Evolutionary conservation across 2,329 filamentous ascomycete genomes (phyloP), one percentile per base, ranked within the genome.

Genomic region (Nigrospora osmanthi): DNA sequence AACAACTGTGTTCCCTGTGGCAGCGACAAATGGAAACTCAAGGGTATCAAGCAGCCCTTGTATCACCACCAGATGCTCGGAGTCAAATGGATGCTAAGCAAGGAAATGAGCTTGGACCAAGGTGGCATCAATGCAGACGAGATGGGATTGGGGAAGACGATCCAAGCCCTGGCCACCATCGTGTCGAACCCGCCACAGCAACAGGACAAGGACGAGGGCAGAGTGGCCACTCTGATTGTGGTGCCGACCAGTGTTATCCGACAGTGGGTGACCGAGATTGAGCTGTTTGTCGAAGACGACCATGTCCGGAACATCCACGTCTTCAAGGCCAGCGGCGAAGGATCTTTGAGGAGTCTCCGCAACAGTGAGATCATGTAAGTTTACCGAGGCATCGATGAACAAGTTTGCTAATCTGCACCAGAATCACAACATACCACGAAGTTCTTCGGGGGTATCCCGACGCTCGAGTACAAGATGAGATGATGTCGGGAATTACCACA

Each of bases 61-160:
- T 31, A 15, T 2, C 15, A 23, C 13, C 40, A 46, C 13, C 44
- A 46, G 28, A 15, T 46, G 10, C 7, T 38, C 7, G 36, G 36
- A 11, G 36, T 14, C 2, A 15, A 7, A 3, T 40, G 44, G 36
- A 38, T 39, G 40, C n/a, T 43, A 1, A 12, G n/a, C 3, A 34
- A 19, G 15, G 44, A 46, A 11, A n/a, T 35, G 6, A 42, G 35
- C 7, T 4, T n/a, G 11, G 31, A 42, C 9, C 23, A 11, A 1
- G 44, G 44, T 14, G 44, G 44, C 0, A 46, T 46, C n/a, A 11
- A 35, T n/a, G 43, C 38, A 0, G 38, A 45, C 32, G 31, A 45
- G 15, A 39, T 40, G 32, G 43, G 43, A 6, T 17, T 39, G 6
- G 43, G 43, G 1, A 45, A 45, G 32, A 45, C 43, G 1, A 11